These are phyloP conservation scores for Asterochloris erici DNA, from an alignment of 139 green algal genomes.

Conservation along the genomic window DNA sequence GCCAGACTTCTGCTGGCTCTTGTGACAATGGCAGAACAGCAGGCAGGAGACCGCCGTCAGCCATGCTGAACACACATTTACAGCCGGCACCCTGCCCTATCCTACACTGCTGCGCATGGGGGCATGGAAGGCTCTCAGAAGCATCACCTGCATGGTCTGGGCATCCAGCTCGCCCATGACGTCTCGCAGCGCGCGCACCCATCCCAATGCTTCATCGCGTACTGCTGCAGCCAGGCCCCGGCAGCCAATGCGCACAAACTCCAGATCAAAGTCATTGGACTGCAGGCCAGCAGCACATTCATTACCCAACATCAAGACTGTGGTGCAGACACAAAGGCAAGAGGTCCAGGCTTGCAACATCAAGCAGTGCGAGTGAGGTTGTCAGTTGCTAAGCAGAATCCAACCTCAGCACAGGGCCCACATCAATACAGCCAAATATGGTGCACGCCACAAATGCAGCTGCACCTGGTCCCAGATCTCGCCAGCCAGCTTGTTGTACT, in stretches of 20 bases:
- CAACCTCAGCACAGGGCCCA: no score
- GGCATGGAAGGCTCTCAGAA: no score
- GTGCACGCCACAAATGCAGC: no score
- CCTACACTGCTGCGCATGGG: no score
- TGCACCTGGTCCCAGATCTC: neutral
- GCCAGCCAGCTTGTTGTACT: conserved; percentile 6
- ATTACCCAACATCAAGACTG: conserved; percentile 24
- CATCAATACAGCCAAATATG: no score
- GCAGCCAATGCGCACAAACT: conserved; percentile 68
- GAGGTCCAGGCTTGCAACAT: neutral
- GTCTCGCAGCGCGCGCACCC: conserved; percentile 60
- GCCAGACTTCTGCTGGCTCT: no score
- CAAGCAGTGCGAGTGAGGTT: neutral
- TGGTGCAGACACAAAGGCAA: no score
- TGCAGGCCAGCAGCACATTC: conserved; percentile 59
- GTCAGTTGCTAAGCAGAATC: neutral
- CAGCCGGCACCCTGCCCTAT: no score
- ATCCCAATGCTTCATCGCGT: conserved; percentile 66
- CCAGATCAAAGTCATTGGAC: conserved; percentile 50
- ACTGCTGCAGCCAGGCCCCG: conserved; percentile 57
- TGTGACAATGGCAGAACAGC: no score
- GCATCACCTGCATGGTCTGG: conserved; percentile 10
- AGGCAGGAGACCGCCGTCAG: no score
- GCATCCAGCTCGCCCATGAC: conserved; percentile 71
- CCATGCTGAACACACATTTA: no score